A percentile compares a stretch with the other conserved stretches of the same genome.
These are phyloP conservation scores for Fusarium xyrophilum DNA, from an alignment of 2,329 filamentous ascomycete genomes.

Conservation along the genomic window DNA sequence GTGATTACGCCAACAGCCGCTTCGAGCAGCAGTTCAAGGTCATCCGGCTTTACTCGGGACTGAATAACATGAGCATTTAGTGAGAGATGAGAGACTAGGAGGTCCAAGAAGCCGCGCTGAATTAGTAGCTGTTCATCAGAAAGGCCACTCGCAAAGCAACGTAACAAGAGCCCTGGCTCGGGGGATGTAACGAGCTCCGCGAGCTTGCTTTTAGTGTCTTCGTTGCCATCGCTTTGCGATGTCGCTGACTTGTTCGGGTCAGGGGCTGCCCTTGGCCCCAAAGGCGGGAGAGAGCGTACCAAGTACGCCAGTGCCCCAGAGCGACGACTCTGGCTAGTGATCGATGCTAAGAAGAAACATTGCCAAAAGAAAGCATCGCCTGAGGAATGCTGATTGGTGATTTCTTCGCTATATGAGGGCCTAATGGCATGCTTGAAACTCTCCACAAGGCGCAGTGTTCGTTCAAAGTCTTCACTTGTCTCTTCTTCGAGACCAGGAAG, in stretches of 20 bases:
- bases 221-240: slow-evolving; percentile 20
- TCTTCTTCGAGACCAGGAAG: slow-evolving; percentile 94
- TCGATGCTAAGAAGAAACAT: slow-evolving; percentile 91
- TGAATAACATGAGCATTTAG: slow-evolving; percentile 84
- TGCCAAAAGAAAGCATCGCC: slow-evolving; percentile 97
- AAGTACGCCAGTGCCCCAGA: slow-evolving; percentile 90
- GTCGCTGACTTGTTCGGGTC: slow-evolving; percentile 15
- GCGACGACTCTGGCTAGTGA: slow-evolving; percentile 85
- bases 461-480: slow-evolving; percentile 95
- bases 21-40: slow-evolving; percentile 81
- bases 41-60: slow-evolving; percentile 71
- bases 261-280: slow-evolving; percentile 32
- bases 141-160: slow-evolving; percentile 91
- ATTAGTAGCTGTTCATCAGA: slow-evolving; percentile 88
- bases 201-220: slow-evolving; percentile 56
- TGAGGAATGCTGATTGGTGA: slow-evolving; percentile 60
- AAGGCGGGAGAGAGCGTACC: slow-evolving; percentile 72
- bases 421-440: slow-evolving; percentile 75
- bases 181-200: slow-evolving; percentile 78
- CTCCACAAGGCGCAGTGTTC: slow-evolving; percentile 79
- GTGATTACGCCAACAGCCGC: slow-evolving; percentile 88
- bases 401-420: slow-evolving; percentile 57
- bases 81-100: slow-evolving; percentile 89
- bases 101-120: slow-evolving; percentile 90
- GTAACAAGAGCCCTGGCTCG: slow-evolving; percentile 87